phyloP scores from a whole-genome alignment of 2,329 filamentous ascomycete genomes.

The Coniochaeta ligniaria region DNA sequence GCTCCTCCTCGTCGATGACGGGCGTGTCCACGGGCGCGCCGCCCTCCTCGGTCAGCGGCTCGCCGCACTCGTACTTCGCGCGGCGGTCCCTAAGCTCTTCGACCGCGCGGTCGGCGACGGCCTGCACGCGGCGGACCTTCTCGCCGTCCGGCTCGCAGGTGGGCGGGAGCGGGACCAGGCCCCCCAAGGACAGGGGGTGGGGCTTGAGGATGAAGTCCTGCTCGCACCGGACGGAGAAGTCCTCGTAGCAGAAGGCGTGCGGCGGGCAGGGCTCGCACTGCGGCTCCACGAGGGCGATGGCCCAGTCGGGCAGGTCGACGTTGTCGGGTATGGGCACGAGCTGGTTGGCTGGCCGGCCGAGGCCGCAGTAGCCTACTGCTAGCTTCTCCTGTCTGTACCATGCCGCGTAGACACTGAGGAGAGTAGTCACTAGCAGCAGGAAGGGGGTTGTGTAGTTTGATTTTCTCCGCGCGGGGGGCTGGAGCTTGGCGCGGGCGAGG shows the following conservation, averaged over 20 bases:
- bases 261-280: slow-evolving; percentile 84
- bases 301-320: slow-evolving; percentile 34
- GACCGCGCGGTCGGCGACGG: slow-evolving; percentile 80
- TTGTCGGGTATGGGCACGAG: slow-evolving; percentile 34
- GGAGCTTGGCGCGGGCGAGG: slow-evolving; percentile 32
- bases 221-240: slow-evolving; percentile 74
- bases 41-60: slow-evolving; percentile 55
- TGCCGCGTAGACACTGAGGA: slow-evolving; percentile 64
- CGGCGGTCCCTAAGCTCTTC: slow-evolving; percentile 79
- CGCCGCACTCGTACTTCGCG: slow-evolving; percentile 86
- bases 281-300: slow-evolving; percentile 57
- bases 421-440: slow-evolving; percentile 61
- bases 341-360: slow-evolving; percentile 56
- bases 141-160: slow-evolving; percentile 94
- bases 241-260: slow-evolving; percentile 81
- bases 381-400: slow-evolving; percentile 95
- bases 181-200: slow-evolving; percentile 76
- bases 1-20: slow-evolving; percentile 56
- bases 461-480: slow-evolving; percentile 21
- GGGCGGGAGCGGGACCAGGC: slow-evolving; percentile 76
- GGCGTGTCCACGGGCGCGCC: slow-evolving; percentile 52
- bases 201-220: slow-evolving; percentile 77
- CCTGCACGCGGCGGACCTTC: slow-evolving; percentile 78
- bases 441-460: slow-evolving; percentile 56
- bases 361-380: slow-evolving; percentile 90